Conservation (phyloP, 1,284 basidiomycete genomes). For the Termitomyces sp. region DNA sequence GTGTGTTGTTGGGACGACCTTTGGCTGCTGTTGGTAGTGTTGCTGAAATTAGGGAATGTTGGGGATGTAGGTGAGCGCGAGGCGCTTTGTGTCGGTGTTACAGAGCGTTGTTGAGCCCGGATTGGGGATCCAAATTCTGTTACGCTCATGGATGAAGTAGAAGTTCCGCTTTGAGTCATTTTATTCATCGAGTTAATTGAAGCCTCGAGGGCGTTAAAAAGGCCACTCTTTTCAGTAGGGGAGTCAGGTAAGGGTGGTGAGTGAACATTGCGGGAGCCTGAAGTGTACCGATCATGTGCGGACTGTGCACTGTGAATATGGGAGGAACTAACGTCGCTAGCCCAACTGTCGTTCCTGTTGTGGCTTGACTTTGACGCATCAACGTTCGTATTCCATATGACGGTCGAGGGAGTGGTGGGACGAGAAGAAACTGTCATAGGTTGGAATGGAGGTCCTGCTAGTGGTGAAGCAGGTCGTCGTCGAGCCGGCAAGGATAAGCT, state of each 20-base stretch:
- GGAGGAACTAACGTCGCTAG: slow-evolving; percentile 37
- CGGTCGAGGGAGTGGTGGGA: slow-evolving; percentile 68
- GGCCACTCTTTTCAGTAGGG: slow-evolving; percentile 36
- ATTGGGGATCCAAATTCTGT: slow-evolving; percentile 49
- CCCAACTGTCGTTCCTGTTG: slow-evolving; percentile 56
- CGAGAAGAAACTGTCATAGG: slow-evolving; percentile 55
- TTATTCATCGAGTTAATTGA: slow-evolving; percentile 16
- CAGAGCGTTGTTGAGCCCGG: slow-evolving; percentile 47
- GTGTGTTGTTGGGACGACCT: slow-evolving; percentile 54
- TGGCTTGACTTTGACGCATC: slow-evolving; percentile 35
- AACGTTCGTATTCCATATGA: slow-evolving; percentile 50
- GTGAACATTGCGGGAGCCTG: slow-evolving; percentile 41
- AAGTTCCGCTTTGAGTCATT: slow-evolving; percentile 31
- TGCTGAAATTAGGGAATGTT: slow-evolving; percentile 39
- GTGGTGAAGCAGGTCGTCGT: slow-evolving; percentile 62
- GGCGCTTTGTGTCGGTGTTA: slow-evolving; percentile 56
- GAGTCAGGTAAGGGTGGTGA: slow-evolving; percentile 61
- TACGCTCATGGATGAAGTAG: slow-evolving; percentile 45
- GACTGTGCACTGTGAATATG: slow-evolving; percentile 33
- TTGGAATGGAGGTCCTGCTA: slow-evolving; percentile 56
- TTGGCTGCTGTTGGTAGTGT: slow-evolving; percentile 30
- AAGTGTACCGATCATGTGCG: slow-evolving; percentile 37
- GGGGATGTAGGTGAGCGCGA: slow-evolving; percentile 51
- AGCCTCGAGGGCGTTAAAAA: slow-evolving; percentile 18
- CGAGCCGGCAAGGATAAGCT: slow-evolving; percentile 49